These are phyloP conservation scores for Linnemannia schmuckeri DNA, from an alignment of 192 early-diverging fungal genomes.

Conservation along the genomic window DNA sequence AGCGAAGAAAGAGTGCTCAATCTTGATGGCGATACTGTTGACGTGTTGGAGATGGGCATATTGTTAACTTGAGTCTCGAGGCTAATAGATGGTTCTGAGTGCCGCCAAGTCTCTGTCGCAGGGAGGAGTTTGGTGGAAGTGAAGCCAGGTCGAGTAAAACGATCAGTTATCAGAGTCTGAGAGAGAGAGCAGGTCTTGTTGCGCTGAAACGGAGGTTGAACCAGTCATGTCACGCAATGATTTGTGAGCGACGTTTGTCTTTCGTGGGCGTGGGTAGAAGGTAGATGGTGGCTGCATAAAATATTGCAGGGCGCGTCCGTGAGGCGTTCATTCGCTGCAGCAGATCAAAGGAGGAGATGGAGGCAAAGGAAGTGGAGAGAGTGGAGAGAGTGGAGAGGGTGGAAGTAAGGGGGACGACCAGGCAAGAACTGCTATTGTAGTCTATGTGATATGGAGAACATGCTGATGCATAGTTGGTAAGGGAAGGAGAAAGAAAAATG, in stretches of 20 bases:
- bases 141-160: background rate
- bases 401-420: background rate
- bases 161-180: background rate
- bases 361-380: background rate
- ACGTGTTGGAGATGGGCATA: background rate
- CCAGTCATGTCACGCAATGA: background rate
- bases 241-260: background rate
- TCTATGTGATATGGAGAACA: background rate
- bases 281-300: background rate
- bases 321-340: background rate
- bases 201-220: background rate
- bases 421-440: background rate
- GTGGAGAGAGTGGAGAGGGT: background rate
- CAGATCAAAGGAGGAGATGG: background rate
- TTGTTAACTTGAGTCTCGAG: background rate
- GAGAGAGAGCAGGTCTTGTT: background rate
- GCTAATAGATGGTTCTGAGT: background rate
- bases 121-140: background rate
- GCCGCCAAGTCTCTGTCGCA: background rate
- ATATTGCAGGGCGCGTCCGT: background rate
- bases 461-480: background rate
- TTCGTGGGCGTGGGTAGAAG: background rate
- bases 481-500: background rate
- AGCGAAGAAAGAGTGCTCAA: background rate
- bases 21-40: background rate